phyloP scores from a whole-genome alignment of 1,284 basidiomycete genomes.

The Earliella scabrosa region DNA sequence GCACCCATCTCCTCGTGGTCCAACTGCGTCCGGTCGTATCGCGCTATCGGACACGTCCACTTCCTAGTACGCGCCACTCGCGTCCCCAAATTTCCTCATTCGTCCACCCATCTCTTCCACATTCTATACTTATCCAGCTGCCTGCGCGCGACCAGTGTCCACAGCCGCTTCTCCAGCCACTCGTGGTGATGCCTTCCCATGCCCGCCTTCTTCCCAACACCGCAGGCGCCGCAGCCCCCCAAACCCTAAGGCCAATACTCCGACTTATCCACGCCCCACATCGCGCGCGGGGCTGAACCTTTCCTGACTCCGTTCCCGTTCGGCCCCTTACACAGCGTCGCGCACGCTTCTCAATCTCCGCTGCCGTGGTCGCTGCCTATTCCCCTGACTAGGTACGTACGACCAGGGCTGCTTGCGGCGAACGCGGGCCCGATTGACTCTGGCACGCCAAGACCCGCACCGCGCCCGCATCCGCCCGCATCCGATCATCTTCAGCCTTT shows the following conservation, averaged over 20 bases:
- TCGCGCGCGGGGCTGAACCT: not conserved
- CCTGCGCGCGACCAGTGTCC: constrained; percentile 16
- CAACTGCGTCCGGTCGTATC: not conserved
- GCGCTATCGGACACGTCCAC: not conserved
- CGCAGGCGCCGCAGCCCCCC: not conserved
- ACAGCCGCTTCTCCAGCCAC: constrained; percentile 5
- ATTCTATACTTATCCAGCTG: constrained; percentile 22
- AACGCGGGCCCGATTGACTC: no score
- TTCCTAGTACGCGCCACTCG: not conserved
- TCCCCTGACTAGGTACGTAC: not conserved
- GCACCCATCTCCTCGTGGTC: not conserved
- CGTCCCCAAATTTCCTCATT: not conserved
- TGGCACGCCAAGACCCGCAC: no score
- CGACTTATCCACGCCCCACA: constrained; percentile 9
- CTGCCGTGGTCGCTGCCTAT: constrained; percentile 7
- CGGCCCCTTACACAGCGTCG: not conserved
- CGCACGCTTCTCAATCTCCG: constrained; percentile 7
- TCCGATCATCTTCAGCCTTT: no score
- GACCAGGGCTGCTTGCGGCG: not conserved
- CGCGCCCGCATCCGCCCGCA: no score
- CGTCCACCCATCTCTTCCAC: not conserved
- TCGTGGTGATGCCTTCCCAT: constrained; percentile 19
- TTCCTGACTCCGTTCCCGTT: not conserved
- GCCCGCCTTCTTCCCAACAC: constrained; percentile 4
- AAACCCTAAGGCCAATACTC: not conserved